Evolutionary conservation across 2,329 filamentous ascomycete species (phyloP), one percentile per base, ranked within the genome.

Genomic region (Acrodontium crateriforme): DNA sequence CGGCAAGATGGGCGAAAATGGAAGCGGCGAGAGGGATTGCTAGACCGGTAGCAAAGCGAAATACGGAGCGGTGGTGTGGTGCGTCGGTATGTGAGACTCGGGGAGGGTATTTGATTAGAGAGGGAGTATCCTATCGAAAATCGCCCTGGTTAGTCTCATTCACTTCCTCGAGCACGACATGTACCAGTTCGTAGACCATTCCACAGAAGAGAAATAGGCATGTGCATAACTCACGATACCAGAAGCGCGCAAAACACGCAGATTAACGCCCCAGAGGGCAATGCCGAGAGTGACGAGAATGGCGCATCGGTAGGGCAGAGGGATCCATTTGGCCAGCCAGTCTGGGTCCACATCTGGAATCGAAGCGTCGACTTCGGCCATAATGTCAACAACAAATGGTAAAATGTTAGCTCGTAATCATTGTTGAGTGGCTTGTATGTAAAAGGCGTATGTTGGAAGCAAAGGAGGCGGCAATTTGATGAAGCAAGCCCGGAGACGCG

Each of bases 181-280:
- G n/a, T n/a, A n/a, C n/a, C n/a, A n/a, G n/a, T n/a, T n/a, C n/a
- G n/a, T n/a, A n/a, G n/a, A n/a, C n/a, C n/a, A n/a, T n/a, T n/a
- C n/a, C n/a, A n/a, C n/a, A n/a, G n/a, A n/a, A n/a, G n/a, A n/a
- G n/a, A n/a, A n/a, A n/a, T n/a, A n/a, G n/a, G n/a, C n/a, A n/a
- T n/a, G n/a, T n/a, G n/a, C n/a, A n/a, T n/a, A n/a, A n/a, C n/a
- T n/a, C n/a, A n/a, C n/a, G n/a, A n/a, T n/a, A n/a, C n/a, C n/a
- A n/a, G n/a, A n/a, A n/a, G n/a, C n/a, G n/a, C n/a, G n/a, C n/a
- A n/a, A n/a, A n/a, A n/a, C n/a, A n/a, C n/a, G 84, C 21, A 95
- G 71, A 60, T 94, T 95, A 44, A 79, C 57, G 40, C 78, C 84
- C 84, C 87, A 98, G 52, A 82, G 84, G 87, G 87, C 95, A 47